Evolutionary conservation across 805 yeast genomes (phyloP).

Genomic region (Saccharomyces jurei): DNA sequence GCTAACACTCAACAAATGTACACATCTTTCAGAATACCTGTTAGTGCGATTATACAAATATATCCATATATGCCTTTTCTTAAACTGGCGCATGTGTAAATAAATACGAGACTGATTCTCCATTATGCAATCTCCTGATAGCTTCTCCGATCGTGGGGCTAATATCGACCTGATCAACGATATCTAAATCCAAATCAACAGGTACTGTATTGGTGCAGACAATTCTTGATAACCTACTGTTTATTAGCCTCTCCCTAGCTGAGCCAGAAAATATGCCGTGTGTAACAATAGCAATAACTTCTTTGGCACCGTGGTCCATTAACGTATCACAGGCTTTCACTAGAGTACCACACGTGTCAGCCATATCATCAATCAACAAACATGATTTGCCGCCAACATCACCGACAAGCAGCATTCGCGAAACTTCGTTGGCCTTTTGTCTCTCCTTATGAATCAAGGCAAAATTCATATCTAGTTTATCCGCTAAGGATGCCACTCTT

Average conservation of each 20-base stretch:
- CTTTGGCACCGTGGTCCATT: constrained; percentile 69
- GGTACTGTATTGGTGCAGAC: constrained; percentile 95
- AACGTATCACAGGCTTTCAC: constrained; percentile 90
- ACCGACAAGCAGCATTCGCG: constrained; percentile 92
- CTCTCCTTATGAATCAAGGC: constrained; percentile 96
- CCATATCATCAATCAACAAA: constrained; percentile 91
- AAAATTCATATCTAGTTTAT: constrained; percentile 81
- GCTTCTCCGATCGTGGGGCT: constrained; percentile 88
- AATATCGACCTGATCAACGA: constrained; percentile 75
- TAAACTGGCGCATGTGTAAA: constrained; percentile 55
- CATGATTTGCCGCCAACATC: constrained; percentile 81
- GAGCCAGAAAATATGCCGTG: constrained; percentile 89
- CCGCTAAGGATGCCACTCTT: constrained; percentile 91
- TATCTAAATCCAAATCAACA: constrained; percentile 54
- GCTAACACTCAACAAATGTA: neutral
- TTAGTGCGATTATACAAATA: neutral
- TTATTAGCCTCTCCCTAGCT: constrained; percentile 66
- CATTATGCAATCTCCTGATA: constrained; percentile 88
- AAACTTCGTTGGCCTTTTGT: constrained; percentile 88
- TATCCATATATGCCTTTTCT: neutral
- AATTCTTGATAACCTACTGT: constrained; percentile 58
- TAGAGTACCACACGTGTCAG: constrained; percentile 95
- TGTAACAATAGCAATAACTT: constrained; percentile 88
- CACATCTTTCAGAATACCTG: neutral
- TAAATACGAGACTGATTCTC: constrained; percentile 86